Base-by-base conservation (phyloP, 2,329 filamentous ascomycete species). In the Phialophora tarda region DNA sequence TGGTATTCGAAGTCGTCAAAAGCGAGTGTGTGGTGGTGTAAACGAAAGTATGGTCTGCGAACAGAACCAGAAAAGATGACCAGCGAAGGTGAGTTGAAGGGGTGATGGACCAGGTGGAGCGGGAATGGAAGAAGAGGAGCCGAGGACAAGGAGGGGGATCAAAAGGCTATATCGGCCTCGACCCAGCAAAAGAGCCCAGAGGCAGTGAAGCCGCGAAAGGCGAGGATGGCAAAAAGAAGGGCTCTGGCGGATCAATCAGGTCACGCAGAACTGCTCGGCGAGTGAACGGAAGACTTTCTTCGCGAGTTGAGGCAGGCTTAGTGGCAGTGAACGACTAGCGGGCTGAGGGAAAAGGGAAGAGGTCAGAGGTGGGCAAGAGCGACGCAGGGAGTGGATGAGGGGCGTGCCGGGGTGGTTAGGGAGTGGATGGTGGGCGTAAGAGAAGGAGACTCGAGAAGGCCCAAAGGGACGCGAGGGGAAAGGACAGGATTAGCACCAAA, bases 31-130 rank as follows among this genome's bases (percentile, higher is more conserved):
- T 50, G 48, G 47, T 68, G 51, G 47, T 41, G 51, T 62, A 64
- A 73, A 73, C 70, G 71, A 73, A 72, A 66, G 71, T 71, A 68
- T 69, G 70, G 69, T 63, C 71, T 73, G 71, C 70, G 69, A 72
- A 71, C 70, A 73, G 71, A 69, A 53, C 70, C 70, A 68, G 64
- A 64, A 70, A 63, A 68, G 59, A 44, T 66, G 32, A 34, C 26
- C 55, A 51, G 56, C 53, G 50, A 64, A 55, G 47, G 34, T 65
- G 69, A 71, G 69, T 62, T 68, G 70, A 67, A 53, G 70, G 67
- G 62, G 60, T 64, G 61, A 47, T 48, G 60, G 53, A 32, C 32
- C 50, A 62, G 68, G 70, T 66, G 65, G 70, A 71, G 70, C 56
- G 60, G 64, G 32, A 68, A 64, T 66, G 66, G 68, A 70, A 66